These are phyloP conservation scores for Pichia sorboxylosa DNA, from an alignment of 1,139 yeast genomes.

Conservation along the genomic window DNA sequence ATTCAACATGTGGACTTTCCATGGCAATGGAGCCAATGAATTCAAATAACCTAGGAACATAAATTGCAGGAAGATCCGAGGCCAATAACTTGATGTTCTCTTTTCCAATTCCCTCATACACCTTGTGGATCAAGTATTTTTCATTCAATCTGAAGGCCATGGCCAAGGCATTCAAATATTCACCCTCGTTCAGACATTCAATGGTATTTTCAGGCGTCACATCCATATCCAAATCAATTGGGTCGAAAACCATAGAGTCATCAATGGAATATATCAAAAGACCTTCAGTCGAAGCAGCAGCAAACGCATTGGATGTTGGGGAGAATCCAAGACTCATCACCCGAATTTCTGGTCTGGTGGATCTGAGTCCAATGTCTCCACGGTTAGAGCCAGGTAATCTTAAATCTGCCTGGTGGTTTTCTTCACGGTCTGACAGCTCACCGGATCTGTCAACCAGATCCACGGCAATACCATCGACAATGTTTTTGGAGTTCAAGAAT, in stretches of 20 bases:
- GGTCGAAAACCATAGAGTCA: conserved; percentile 70
- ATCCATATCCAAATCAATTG: conserved; percentile 88
- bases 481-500: conserved; percentile 61
- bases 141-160: conserved; percentile 95
- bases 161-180: conserved; percentile 69
- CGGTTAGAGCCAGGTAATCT: conserved; percentile 80
- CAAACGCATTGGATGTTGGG: conserved; percentile 85
- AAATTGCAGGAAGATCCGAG: conserved; percentile 61
- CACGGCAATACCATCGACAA: conserved; percentile 83
- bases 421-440: conserved; percentile 77
- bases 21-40: conserved; percentile 63
- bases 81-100: conserved; percentile 58
- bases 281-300: conserved; percentile 95
- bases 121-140: conserved; percentile 53
- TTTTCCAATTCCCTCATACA: conserved; percentile 57
- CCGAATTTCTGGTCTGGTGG: conserved; percentile 67
- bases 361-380: conserved; percentile 79
- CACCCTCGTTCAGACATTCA: conserved; percentile 53
- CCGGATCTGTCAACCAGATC: conserved; percentile 78
- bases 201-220: conserved; percentile 72
- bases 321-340: conserved; percentile 72
- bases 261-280: conserved; percentile 73
- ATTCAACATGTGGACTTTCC: conserved; percentile 81
- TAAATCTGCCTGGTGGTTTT: conserved; percentile 47
- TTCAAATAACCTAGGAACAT: conserved; percentile 53